Percentiles rank a stretch among this genome's conserved stretches.
Evolutionary conservation across 2,329 filamentous ascomycete genomes (phyloP).

Genomic region (Verticillium isaacii): DNA sequence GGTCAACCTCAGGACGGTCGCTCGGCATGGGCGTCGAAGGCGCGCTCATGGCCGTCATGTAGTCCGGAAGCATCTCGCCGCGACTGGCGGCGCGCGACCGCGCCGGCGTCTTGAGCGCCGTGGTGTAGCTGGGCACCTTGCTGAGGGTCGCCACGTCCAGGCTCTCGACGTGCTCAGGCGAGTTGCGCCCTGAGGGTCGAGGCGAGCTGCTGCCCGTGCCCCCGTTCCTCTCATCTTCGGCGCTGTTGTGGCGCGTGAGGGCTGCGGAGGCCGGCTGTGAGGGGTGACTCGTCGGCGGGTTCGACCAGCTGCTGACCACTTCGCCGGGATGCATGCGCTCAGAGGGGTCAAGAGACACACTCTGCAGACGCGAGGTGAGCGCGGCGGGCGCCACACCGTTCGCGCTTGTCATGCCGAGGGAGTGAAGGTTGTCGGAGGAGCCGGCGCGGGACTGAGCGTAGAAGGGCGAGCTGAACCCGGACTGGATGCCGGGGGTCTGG

Average conservation of each 20-base stretch:
- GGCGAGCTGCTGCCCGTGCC: background rate
- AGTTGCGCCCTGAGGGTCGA: slow-evolving; percentile 41
- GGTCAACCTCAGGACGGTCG: slow-evolving; percentile 18
- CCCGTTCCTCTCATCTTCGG: slow-evolving; percentile 31
- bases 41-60: slow-evolving; percentile 54
- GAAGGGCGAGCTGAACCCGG: slow-evolving; percentile 78
- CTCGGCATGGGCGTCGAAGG: slow-evolving; percentile 41
- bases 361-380: slow-evolving; percentile 64
- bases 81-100: slow-evolving; percentile 45
- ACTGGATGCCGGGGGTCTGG: slow-evolving; percentile 67
- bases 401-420: slow-evolving; percentile 39
- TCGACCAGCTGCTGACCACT: slow-evolving; percentile 22
- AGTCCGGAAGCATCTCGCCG: slow-evolving; percentile 57
- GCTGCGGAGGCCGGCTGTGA: slow-evolving; percentile 39
- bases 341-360: slow-evolving; percentile 52
- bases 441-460: slow-evolving; percentile 66
- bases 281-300: slow-evolving; percentile 25
- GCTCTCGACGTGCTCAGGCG: slow-evolving; percentile 52
- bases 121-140: slow-evolving; percentile 74
- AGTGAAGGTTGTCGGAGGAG: slow-evolving; percentile 73
- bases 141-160: slow-evolving; percentile 60
- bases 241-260: slow-evolving; percentile 50
- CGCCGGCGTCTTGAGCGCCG: slow-evolving; percentile 63
- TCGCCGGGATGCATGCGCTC: slow-evolving; percentile 36
- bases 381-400: slow-evolving; percentile 43